Conservation (phyloP, 805 yeast genomes). For the Isabelozyma pseudorhagii region DNA sequence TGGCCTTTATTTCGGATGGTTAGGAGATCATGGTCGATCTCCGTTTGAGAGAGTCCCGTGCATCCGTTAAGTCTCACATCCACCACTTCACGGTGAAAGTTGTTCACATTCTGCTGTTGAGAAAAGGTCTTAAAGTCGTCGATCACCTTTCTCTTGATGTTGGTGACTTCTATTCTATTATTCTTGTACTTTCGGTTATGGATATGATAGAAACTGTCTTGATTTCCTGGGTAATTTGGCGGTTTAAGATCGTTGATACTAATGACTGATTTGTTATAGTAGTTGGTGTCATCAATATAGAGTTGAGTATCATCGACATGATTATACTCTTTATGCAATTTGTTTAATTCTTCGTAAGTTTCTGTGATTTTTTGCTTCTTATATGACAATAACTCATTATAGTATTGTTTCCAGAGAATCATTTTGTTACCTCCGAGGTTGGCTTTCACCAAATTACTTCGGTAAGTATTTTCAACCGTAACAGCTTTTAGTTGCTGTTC, state of each 20-base stretch:
- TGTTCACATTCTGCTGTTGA: background rate
- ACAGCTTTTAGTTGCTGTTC: constrained; percentile 19
- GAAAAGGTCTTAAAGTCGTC: background rate
- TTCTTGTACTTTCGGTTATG: constrained; percentile 21
- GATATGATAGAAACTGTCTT: constrained; percentile 17
- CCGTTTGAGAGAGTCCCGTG: constrained; percentile 18
- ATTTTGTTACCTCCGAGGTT: constrained; percentile 18
- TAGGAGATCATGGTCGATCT: constrained; percentile 22
- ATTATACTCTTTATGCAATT: constrained; percentile 27
- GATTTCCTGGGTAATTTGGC: constrained; percentile 13
- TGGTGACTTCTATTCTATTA: constrained; percentile 31
- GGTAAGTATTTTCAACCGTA: constrained; percentile 27
- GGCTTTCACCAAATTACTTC: constrained; percentile 17
- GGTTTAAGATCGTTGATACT: constrained; percentile 12
- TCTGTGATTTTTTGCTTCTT: constrained; percentile 23
- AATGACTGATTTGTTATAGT: constrained; percentile 26
- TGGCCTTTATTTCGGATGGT: constrained; percentile 5
- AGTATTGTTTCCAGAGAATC: constrained; percentile 35
- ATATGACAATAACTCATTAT: constrained; percentile 17
- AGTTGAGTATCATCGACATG: constrained; percentile 15
- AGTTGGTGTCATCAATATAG: constrained; percentile 6
- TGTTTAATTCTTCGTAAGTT: constrained; percentile 22
- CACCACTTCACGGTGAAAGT: too few relatives aligned
- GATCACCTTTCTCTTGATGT: constrained; percentile 17
- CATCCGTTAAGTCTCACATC: constrained; percentile 11